Evolutionary conservation across 148 eudicot genomes (phyloP).

Genomic region (Polygonum aviculare): DNA sequence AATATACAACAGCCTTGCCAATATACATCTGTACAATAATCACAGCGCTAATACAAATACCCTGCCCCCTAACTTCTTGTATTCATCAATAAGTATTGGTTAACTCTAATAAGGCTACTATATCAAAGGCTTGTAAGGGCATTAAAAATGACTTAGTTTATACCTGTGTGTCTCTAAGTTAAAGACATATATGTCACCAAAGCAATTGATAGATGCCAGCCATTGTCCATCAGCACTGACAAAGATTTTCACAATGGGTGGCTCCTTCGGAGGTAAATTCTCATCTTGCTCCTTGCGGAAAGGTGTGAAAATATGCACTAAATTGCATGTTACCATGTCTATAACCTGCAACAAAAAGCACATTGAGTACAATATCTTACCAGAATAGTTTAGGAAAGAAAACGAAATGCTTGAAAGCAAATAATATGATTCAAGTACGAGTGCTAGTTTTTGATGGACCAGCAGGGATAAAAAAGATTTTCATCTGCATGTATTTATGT

Average conservation of each 20-base stretch:
- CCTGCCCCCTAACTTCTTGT: neutral
- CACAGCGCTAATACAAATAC: neutral
- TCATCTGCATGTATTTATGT: neutral
- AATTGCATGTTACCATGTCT: conserved; percentile 35
- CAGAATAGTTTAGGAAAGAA: neutral
- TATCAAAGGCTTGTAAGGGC: neutral
- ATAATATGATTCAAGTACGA: neutral
- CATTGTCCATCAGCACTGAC: conserved; percentile 90
- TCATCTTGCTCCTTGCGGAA: conserved; percentile 45
- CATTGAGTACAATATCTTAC: neutral
- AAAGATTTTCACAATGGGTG: conserved; percentile 76
- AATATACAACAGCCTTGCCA: no score
- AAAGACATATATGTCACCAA: conserved; percentile 82
- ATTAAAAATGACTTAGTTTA: neutral
- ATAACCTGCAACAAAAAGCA: conserved; percentile 49
- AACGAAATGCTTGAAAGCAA: neutral
- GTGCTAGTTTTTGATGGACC: neutral
- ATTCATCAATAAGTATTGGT: neutral
- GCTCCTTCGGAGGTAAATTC: conserved; percentile 57
- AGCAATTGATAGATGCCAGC: conserved; percentile 88
- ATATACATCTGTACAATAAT: neutral
- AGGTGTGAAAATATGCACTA: conserved; percentile 70
- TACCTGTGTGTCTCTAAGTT: conserved; percentile 81
- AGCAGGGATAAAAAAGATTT: neutral
- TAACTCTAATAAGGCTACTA: neutral